Base-by-base conservation (phyloP, 345 rosid species). In the Gossypium longicalyx region DNA sequence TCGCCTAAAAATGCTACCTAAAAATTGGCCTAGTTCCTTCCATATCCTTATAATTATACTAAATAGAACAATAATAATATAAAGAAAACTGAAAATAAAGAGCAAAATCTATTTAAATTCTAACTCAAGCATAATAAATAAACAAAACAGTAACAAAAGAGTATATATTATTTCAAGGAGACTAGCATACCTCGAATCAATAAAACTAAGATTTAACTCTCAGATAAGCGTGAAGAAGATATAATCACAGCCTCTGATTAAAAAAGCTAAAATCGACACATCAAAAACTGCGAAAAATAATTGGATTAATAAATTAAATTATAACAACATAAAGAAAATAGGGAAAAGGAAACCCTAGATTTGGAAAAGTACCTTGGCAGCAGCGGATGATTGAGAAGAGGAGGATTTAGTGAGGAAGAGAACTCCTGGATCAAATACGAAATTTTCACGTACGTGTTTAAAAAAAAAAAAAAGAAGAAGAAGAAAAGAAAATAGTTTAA, bases 31-130 rank as follows among this genome's bases (percentile, higher is more conserved):
- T 8, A 48, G 10, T 48, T 23, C 20, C 43, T 19, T 48, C 57
- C 72, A 68, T 25, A 51, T 12, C 8, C 45, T 27, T 69, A 69
- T 27, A 69, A 70, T 70, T 17, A 29, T 27, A 70, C 60, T 17
- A 53, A 51, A 27, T 41, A 12, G 10, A 29, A 51, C 22, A 23
- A 29, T 17, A 27, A 27, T 4, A 51, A 51, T 17, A 51, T 1
- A 52, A 2, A 9, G 2, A 9, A 69, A 29, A 12, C 17, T 27
- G 43, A 52, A 16, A 67, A 23, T 7, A 16, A 47, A 23, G 43
- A 15, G 41, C 12, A 49, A 67, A 51, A 27, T 70, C 45, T 23
- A 52, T 10, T 48, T 22, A 29, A 29, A 27, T 70, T 11, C 59
- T 60, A 51, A 70, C 60, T 70, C 45, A 70, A 52, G 72, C 22